phyloP scores from a whole-genome alignment of 306 rosid species.

The Vigna mungo region DNA sequence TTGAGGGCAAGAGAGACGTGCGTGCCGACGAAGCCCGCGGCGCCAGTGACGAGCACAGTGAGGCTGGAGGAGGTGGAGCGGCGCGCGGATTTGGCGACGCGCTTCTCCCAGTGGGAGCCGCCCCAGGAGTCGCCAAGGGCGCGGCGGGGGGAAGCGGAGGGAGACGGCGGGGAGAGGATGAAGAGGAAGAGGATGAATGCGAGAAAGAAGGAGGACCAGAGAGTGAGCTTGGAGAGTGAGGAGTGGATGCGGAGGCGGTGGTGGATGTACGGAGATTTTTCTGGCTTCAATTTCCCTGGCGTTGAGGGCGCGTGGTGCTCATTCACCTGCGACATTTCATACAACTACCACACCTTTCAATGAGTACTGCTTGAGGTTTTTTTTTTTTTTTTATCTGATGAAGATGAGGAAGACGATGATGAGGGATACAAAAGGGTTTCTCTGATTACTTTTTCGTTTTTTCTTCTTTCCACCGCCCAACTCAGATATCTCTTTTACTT shows the following conservation, averaged over 20 bases:
- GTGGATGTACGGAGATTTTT: conserved; percentile 66
- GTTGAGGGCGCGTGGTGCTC: conserved; percentile 71
- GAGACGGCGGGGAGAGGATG: conserved; percentile 47
- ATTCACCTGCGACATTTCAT: conserved; percentile 66
- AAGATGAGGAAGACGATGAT: background rate
- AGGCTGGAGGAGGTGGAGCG: conserved; percentile 46
- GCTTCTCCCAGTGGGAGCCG: conserved; percentile 79
- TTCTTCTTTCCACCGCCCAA: background rate
- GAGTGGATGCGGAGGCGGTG: conserved; percentile 68
- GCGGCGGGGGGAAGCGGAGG: conserved; percentile 49
- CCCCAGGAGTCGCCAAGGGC: conserved; percentile 72
- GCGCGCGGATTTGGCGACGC: conserved; percentile 66
- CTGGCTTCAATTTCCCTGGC: conserved; percentile 78
- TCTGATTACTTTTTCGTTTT: background rate
- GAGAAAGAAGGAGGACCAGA: conserved; percentile 66
- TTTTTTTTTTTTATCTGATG: background rate
- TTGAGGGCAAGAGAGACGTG: conserved; percentile 78
- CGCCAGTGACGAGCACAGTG: conserved; percentile 81
- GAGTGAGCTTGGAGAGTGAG: conserved; percentile 59
- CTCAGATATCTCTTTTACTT: background rate
- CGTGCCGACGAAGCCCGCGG: conserved; percentile 82
- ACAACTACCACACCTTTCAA: background rate
- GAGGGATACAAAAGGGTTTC: background rate
- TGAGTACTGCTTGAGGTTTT: background rate
- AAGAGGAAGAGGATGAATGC: conserved; percentile 53